Percentiles rank a stretch among this genome's conserved stretches.
Conservation (phyloP, 805 yeast species). For the Debaryomyces hansenii region DNA sequence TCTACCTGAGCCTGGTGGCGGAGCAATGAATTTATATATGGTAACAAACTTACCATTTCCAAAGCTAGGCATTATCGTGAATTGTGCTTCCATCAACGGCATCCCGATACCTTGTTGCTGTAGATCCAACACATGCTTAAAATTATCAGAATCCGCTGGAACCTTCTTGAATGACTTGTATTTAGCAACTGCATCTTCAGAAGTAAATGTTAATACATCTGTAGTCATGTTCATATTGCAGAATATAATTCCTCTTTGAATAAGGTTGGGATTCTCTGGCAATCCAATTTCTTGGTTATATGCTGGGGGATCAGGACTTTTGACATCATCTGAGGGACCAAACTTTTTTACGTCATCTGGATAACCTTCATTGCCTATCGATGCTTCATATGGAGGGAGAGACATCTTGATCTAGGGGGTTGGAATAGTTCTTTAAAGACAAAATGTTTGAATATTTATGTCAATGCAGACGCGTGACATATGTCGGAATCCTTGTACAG, state of each 20-base stretch:
- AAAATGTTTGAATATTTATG: not conserved
- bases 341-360: not conserved
- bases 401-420: not conserved
- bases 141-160: not conserved
- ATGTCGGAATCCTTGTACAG: no score
- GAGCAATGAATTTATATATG: not conserved
- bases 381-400: not conserved
- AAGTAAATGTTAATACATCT: not conserved
- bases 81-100: not conserved
- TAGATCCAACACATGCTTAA: not conserved
- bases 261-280: not conserved
- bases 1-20: not conserved
- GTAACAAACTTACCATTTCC: not conserved
- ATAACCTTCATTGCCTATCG: not conserved
- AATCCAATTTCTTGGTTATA: no score
- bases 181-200: not conserved
- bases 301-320: no score
- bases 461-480: no score
- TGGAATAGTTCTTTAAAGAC: not conserved
- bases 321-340: not conserved
- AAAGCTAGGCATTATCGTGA: not conserved
- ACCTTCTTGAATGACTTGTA: not conserved
- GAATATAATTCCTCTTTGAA: not conserved
- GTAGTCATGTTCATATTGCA: not conserved
- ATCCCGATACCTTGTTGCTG: constrained; percentile 1